A percentile compares a stretch with the other conserved stretches of the same genome.
Conservation (phyloP, 2,329 filamentous ascomycete species). For the Macrophomina tecta region DNA sequence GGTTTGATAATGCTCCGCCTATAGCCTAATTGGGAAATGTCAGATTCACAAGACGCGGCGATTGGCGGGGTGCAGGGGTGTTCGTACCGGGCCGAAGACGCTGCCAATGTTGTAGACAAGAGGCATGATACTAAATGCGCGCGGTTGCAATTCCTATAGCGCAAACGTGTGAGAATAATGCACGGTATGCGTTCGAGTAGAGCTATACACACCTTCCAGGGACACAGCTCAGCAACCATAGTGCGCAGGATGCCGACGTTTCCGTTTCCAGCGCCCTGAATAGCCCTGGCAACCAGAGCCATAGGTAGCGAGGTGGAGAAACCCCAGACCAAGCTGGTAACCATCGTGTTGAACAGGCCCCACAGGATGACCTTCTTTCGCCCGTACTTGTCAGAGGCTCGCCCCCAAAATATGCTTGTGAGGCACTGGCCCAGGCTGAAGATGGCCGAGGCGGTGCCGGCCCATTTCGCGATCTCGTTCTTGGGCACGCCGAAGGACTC, state of each 20-base stretch:
- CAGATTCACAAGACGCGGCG: neutral
- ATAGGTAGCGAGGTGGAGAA: conserved; percentile 79
- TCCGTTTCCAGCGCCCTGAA: conserved; percentile 86
- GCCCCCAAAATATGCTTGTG: conserved; percentile 89
- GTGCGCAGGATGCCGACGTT: conserved; percentile 85
- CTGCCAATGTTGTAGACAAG: conserved; percentile 86
- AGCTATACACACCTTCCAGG: conserved; percentile 61
- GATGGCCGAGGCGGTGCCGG: conserved; percentile 86
- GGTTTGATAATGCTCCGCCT: conserved; percentile 84
- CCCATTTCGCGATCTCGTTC: conserved; percentile 64
- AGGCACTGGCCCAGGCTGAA: conserved; percentile 73
- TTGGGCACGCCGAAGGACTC: conserved; percentile 47
- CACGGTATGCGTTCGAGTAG: neutral
- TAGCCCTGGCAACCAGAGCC: conserved; percentile 76
- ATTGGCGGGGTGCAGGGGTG: neutral
- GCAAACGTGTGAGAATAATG: neutral
- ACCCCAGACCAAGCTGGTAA: conserved; percentile 81
- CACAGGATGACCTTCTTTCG: conserved; percentile 84
- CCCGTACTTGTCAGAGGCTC: conserved; percentile 79
- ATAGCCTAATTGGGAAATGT: conserved; percentile 55
- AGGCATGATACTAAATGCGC: conserved; percentile 93
- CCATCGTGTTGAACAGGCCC: conserved; percentile 78
- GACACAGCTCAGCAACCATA: conserved; percentile 91
- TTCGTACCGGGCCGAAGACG: conserved; percentile 76
- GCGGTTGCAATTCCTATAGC: conserved; percentile 73